These are phyloP conservation scores for Venturia pyrina DNA, from an alignment of 2,329 filamentous ascomycete species.

Conservation along the genomic window DNA sequence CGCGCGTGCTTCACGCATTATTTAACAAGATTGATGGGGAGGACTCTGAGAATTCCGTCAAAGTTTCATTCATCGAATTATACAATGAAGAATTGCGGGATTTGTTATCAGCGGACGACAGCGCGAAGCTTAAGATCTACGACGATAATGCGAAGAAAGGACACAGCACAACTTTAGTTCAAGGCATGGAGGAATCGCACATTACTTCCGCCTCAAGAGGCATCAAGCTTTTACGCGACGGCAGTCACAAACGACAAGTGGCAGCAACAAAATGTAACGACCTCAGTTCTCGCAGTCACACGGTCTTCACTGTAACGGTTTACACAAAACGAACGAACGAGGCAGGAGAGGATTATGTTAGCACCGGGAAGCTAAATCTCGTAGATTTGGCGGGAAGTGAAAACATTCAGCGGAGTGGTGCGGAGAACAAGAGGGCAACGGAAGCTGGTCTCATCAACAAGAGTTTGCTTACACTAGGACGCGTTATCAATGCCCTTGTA, in stretches of 20 bases:
- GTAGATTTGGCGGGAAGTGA: conserved; percentile 96
- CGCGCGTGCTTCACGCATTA: conserved; percentile 75
- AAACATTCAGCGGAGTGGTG: conserved; percentile 93
- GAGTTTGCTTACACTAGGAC: conserved; percentile 83
- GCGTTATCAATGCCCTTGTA: conserved; percentile 95
- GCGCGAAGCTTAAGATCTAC: conserved; percentile 83
- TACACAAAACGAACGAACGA: conserved; percentile 75
- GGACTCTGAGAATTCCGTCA: conserved; percentile 79
- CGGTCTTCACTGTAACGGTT: conserved; percentile 91
- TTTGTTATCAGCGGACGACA: conserved; percentile 72
- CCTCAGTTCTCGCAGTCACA: conserved; percentile 91
- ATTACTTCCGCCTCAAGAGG: conserved; percentile 78
- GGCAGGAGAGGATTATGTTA: conserved; percentile 80
- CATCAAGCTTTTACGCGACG: conserved; percentile 78
- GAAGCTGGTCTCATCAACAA: conserved; percentile 98
- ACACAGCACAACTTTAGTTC: conserved; percentile 76
- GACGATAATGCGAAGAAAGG: conserved; percentile 83
- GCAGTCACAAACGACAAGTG: conserved; percentile 92
- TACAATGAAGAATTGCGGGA: conserved; percentile 98
- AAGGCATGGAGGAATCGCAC: conserved; percentile 95
- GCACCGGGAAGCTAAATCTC: conserved; percentile 86
- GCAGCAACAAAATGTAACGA: conserved; percentile 99
- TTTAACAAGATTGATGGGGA: conserved; percentile 76
- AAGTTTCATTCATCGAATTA: conserved; percentile 96
- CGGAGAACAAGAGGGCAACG: conserved; percentile 92